Evolutionary conservation across 1,139 yeast species (phyloP).

Genomic region (Geotrichum australiense): DNA sequence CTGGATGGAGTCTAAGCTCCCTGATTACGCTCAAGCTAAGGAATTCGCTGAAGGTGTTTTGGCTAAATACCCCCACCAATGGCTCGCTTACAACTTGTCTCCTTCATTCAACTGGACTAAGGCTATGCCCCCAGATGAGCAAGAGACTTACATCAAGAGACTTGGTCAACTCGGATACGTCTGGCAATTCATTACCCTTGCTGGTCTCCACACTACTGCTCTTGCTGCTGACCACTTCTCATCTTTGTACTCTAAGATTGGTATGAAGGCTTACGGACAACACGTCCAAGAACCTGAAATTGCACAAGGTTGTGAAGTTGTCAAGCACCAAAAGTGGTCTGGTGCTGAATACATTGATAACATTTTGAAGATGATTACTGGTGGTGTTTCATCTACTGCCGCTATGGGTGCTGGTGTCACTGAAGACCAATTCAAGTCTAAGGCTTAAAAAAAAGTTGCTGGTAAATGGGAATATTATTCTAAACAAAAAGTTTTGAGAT

Average conservation of each 20-base stretch:
- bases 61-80: conserved; percentile 73
- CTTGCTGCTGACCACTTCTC: conserved; percentile 85
- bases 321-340: conserved; percentile 98
- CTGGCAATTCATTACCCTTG: conserved; percentile 97
- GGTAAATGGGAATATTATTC: too few species aligned
- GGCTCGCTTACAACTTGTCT: conserved; percentile 94
- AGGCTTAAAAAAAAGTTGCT: conserved; percentile 16
- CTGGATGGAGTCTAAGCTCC: conserved; percentile 98
- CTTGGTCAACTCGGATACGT: conserved; percentile 86
- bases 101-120: conserved; percentile 98
- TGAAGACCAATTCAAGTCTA: conserved; percentile 79
- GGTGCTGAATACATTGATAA: conserved; percentile 97
- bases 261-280: conserved; percentile 95
- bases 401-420: conserved; percentile 99
- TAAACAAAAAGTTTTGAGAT: too few species aligned
- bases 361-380: conserved; percentile 80
- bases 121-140: conserved; percentile 84
- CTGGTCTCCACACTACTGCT: conserved; percentile 95
- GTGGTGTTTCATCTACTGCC: conserved; percentile 93
- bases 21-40: conserved; percentile 88
- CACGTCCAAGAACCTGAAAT: conserved; percentile 83
- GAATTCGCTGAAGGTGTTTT: conserved; percentile 92
- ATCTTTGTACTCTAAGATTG: conserved; percentile 66
- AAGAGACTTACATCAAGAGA: conserved; percentile 83
- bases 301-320: conserved; percentile 85